Evolutionary conservation across 208 protist species (phyloP).

Genomic region (Acanthamoeba royreba): DNA sequence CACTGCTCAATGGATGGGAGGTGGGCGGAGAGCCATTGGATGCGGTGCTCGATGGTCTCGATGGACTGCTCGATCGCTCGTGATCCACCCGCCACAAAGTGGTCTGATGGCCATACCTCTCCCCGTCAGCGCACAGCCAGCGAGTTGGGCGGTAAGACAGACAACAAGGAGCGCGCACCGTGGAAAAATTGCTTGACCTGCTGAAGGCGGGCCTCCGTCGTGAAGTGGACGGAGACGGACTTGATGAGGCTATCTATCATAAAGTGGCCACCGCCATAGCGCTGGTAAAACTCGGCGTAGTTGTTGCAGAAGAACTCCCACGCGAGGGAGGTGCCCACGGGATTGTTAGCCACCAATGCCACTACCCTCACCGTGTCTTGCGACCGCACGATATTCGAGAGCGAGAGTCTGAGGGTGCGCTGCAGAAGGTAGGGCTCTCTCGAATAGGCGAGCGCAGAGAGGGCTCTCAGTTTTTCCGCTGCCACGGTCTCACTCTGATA

Average conservation of each 20-base stretch:
- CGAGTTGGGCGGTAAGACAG: neutral
- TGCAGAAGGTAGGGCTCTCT: constrained; percentile 27
- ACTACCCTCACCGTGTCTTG: constrained; percentile 24
- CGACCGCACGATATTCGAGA: constrained; percentile 24
- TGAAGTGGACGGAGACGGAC: constrained; percentile 18
- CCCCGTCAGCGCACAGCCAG: too few species aligned
- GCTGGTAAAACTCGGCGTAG: constrained; percentile 30
- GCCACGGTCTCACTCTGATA: neutral
- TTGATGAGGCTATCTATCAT: constrained; percentile 39
- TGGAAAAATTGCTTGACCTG: constrained; percentile 42
- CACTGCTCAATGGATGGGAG: neutral
- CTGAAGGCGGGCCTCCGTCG: neutral
- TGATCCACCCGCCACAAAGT: constrained; percentile 20
- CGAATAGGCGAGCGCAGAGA: neutral
- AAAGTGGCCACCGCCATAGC: constrained; percentile 35
- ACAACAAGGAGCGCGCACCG: too few species aligned
- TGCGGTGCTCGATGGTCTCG: constrained; percentile 36
- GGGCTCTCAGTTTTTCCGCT: neutral
- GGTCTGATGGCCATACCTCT: neutral
- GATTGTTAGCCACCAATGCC: neutral
- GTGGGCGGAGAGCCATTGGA: neutral
- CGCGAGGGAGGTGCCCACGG: neutral
- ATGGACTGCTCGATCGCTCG: constrained; percentile 40
- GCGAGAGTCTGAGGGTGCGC: neutral
- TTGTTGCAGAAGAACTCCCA: constrained; percentile 63